These are phyloP conservation scores for Scheffersomyces quercinus DNA, from an alignment of 1,139 yeast species.

Conservation along the genomic window DNA sequence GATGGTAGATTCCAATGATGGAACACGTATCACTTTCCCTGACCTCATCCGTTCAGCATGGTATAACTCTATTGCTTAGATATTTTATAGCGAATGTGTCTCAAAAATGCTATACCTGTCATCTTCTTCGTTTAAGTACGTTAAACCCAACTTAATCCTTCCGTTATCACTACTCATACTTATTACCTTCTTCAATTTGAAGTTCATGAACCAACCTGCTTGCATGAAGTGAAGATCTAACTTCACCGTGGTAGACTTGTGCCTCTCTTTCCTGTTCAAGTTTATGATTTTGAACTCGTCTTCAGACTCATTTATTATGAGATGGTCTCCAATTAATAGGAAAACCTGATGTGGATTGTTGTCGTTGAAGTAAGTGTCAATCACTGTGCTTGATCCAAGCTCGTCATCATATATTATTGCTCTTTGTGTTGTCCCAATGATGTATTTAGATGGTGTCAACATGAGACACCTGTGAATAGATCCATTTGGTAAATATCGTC, in stretches of 20 bases:
- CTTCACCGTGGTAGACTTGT: background rate
- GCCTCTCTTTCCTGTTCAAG: background rate
- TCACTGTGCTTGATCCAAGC: background rate
- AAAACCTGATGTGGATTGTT: slow-evolving; percentile 12
- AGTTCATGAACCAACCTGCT: slow-evolving; percentile 1
- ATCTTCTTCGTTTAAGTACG: background rate
- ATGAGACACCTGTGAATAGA: too few relatives aligned
- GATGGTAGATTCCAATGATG: background rate
- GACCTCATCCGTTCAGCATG: background rate
- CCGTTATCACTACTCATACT: background rate
- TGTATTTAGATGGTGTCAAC: too few relatives aligned
- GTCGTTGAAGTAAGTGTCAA: slow-evolving; percentile 26
- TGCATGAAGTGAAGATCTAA: background rate
- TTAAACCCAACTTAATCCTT: background rate
- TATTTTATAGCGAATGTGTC: background rate
- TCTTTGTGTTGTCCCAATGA: too few relatives aligned
- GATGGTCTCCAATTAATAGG: slow-evolving; percentile 3
- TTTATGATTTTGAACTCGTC: slow-evolving; percentile 7
- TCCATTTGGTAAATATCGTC: background rate
- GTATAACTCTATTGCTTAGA: background rate
- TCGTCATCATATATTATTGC: too few relatives aligned
- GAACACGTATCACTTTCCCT: background rate
- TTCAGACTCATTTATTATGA: slow-evolving; percentile 7
- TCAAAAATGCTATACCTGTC: background rate
- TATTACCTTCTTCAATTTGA: background rate